Percentiles rank a stretch among this genome's conserved stretches.
phyloP scores from a whole-genome alignment of 2,329 filamentous ascomycete species.

The Hypoxylon sp. region DNA sequence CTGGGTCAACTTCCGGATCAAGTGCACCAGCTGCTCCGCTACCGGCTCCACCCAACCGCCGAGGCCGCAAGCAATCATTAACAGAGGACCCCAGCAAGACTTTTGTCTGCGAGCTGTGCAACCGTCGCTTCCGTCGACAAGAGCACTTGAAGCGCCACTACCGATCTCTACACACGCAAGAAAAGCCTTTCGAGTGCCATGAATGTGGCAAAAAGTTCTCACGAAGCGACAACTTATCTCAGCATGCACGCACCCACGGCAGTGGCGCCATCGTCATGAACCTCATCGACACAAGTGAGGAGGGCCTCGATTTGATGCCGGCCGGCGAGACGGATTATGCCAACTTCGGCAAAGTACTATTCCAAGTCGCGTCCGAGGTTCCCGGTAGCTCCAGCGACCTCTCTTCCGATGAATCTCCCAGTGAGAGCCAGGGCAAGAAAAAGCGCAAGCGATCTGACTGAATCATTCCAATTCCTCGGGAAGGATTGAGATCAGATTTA shows the following conservation, averaged over 20 bases:
- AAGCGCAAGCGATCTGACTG: constrained; percentile 83
- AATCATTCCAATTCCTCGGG: constrained; percentile 42
- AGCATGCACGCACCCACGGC: constrained; percentile 94
- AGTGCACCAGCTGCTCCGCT: constrained; percentile 60
- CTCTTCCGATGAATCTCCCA: constrained; percentile 66
- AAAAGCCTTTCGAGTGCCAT: constrained; percentile 97
- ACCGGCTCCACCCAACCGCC: constrained; percentile 80
- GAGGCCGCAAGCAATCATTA: constrained; percentile 97
- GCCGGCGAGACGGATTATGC: constrained; percentile 72
- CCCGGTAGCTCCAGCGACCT: constrained; percentile 74
- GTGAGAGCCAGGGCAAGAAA: constrained; percentile 70
- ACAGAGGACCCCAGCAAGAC: constrained; percentile 99
- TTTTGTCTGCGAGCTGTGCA: constrained; percentile 96
- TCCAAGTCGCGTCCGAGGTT: constrained; percentile 81
- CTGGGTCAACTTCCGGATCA: constrained; percentile 59
- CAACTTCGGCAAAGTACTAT: constrained; percentile 81
- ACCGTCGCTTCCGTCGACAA: constrained; percentile 95
- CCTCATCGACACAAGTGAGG: constrained; percentile 79
- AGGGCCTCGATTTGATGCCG: constrained; percentile 59
- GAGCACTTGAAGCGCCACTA: constrained; percentile 99
- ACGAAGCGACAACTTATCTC: constrained; percentile 94
- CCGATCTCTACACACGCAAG: constrained; percentile 96
- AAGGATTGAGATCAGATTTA: constrained; percentile 40
- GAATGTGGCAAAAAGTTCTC: constrained; percentile 99
- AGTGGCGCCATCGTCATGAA: constrained; percentile 92